Percentiles rank a stretch among this genome's conserved stretches.
These are phyloP conservation scores for Ceratocystis alfenasii DNA, from an alignment of 2,329 filamentous ascomycete species.

Conservation along the genomic window DNA sequence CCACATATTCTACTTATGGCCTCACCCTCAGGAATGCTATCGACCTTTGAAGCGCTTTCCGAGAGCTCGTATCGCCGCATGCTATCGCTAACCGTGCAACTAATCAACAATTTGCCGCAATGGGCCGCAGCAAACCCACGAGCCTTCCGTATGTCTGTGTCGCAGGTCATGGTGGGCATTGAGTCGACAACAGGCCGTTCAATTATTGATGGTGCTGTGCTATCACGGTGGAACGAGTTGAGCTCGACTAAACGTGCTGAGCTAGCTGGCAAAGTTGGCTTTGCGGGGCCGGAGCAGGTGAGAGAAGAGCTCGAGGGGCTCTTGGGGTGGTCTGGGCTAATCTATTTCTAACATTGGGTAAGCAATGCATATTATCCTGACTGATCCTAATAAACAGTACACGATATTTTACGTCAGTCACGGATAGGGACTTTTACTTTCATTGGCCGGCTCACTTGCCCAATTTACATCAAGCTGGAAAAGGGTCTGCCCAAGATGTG, in stretches of 20 bases:
- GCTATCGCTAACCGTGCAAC: conserved; percentile 65
- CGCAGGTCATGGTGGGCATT: conserved; percentile 40
- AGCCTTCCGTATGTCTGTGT: conserved; percentile 52
- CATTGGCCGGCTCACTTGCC: too few relatives aligned
- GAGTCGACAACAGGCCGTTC: conserved; percentile 50
- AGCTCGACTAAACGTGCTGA: conserved; percentile 59
- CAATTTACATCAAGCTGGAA: too few relatives aligned
- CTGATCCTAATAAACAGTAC: too few relatives aligned
- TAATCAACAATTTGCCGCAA: conserved; percentile 64
- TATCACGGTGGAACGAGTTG: conserved; percentile 65
- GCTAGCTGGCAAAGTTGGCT: conserved; percentile 62
- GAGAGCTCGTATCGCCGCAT: conserved; percentile 77
- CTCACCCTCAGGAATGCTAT: conserved; percentile 63
- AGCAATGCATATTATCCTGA: background rate
- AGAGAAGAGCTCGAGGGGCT: conserved; percentile 55
- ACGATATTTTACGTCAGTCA: too few relatives aligned
- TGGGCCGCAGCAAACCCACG: conserved; percentile 72
- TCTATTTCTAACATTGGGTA: conserved; percentile 31
- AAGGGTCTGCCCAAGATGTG: too few relatives aligned
- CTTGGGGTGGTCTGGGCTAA: conserved; percentile 51
- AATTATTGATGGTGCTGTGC: conserved; percentile 65
- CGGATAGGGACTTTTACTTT: too few relatives aligned
- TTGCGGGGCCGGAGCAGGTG: conserved; percentile 51
- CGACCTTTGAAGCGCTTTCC: conserved; percentile 62
- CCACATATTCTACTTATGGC: conserved; percentile 51